These are phyloP conservation scores for Venturia aucupariae DNA, from an alignment of 2,329 filamentous ascomycete genomes.

Conservation along the genomic window DNA sequence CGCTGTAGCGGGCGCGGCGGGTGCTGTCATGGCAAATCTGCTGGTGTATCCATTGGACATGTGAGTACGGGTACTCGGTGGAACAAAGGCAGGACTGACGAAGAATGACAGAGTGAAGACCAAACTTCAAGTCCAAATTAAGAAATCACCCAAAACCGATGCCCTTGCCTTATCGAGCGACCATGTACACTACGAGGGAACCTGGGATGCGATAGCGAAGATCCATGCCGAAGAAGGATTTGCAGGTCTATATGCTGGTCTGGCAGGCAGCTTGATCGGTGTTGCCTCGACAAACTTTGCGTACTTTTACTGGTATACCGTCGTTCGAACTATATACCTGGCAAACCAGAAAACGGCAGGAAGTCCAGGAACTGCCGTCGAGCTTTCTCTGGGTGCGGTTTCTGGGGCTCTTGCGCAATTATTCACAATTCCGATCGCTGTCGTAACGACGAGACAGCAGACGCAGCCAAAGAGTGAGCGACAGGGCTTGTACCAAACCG, in stretches of 20 bases:
- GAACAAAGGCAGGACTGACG: background rate
- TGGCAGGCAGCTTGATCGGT: slow-evolving; percentile 75
- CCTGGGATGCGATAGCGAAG: slow-evolving; percentile 77
- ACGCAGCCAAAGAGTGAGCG: slow-evolving; percentile 77
- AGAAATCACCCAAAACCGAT: slow-evolving; percentile 30
- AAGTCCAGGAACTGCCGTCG: slow-evolving; percentile 67
- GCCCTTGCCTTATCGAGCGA: slow-evolving; percentile 36
- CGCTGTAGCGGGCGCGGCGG: slow-evolving; percentile 84
- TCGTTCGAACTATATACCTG: slow-evolving; percentile 74
- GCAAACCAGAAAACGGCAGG: slow-evolving; percentile 47
- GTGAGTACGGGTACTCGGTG: slow-evolving; percentile 45
- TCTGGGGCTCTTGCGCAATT: slow-evolving; percentile 87
- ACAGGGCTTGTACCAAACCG: slow-evolving; percentile 81
- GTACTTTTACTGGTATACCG: slow-evolving; percentile 98
- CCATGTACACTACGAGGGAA: slow-evolving; percentile 72
- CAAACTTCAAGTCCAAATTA: slow-evolving; percentile 83
- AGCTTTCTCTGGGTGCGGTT: slow-evolving; percentile 75
- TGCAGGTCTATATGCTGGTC: slow-evolving; percentile 76
- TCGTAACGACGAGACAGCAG: slow-evolving; percentile 92
- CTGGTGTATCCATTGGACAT: slow-evolving; percentile 95
- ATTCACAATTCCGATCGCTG: slow-evolving; percentile 92
- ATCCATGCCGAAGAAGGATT: slow-evolving; percentile 76
- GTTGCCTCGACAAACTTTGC: slow-evolving; percentile 98
- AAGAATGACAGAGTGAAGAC: slow-evolving; percentile 72
- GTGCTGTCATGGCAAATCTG: slow-evolving; percentile 89